Percentiles rank a stretch among this genome's conserved stretches.
phyloP scores from a whole-genome alignment of 768 basidiomycete genomes.

The Porphyrellus cyaneotinctus region DNA sequence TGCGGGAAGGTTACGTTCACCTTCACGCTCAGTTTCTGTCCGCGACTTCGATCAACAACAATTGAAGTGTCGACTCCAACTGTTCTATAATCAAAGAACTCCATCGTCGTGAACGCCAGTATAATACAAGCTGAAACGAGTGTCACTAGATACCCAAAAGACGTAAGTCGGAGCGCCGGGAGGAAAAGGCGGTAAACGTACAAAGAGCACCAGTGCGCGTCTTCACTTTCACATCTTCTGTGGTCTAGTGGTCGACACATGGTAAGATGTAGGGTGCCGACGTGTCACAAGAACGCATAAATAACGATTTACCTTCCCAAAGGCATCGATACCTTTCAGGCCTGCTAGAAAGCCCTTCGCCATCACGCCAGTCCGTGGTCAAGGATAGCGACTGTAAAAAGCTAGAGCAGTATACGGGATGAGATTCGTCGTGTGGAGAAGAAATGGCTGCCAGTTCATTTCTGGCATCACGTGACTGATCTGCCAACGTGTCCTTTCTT shows the following conservation, averaged over 20 bases:
- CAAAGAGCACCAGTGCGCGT: slow-evolving; percentile 90
- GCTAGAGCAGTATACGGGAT: slow-evolving; percentile 7
- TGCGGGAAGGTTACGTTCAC: slow-evolving; percentile 94
- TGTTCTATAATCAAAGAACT: slow-evolving; percentile 92
- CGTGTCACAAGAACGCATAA: slow-evolving; percentile 3
- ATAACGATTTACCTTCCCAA: slow-evolving; percentile 78
- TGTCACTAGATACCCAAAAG: slow-evolving; percentile 58
- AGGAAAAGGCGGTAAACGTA: slow-evolving; percentile 39
- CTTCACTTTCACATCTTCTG: slow-evolving; percentile 99
- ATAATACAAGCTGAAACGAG: slow-evolving; percentile 90
- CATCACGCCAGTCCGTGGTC: slow-evolving; percentile 41
- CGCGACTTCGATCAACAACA: slow-evolving; percentile 90
- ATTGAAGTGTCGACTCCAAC: slow-evolving; percentile 87
- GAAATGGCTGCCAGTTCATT: neutral
- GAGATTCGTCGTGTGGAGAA: neutral
- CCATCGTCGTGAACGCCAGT: slow-evolving; percentile 83
- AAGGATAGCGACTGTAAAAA: slow-evolving; percentile 13
- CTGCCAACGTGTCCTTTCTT: slow-evolving; percentile 25
- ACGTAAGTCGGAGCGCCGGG: slow-evolving; percentile 5
- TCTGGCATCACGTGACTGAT: slow-evolving; percentile 23
- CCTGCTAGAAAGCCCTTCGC: slow-evolving; percentile 72
- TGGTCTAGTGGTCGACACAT: slow-evolving; percentile 56
- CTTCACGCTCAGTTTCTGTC: slow-evolving; percentile 88
- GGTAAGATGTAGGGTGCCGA: slow-evolving; percentile 8
- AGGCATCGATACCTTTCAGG: slow-evolving; percentile 94